Percentiles rank a stretch among this genome's conserved stretches.
These are phyloP conservation scores for Fusarium verrucosum DNA, from an alignment of 2,329 filamentous ascomycete genomes.

Conservation along the genomic window DNA sequence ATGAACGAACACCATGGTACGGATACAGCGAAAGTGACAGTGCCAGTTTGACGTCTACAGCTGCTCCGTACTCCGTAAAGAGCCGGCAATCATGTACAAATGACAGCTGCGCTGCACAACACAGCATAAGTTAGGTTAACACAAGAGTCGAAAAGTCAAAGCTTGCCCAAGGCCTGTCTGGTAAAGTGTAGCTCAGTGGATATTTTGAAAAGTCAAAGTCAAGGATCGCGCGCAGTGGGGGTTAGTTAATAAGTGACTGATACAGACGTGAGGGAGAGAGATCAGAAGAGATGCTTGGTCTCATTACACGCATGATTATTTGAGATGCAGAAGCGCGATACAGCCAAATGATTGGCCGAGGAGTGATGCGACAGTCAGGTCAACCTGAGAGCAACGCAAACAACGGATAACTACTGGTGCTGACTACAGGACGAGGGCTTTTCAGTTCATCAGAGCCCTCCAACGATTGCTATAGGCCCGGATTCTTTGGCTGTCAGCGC, in stretches of 20 bases:
- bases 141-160: conserved; percentile 1
- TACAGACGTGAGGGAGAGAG: conserved; percentile 13
- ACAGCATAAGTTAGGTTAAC: conserved; percentile 7
- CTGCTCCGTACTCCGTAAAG: no score
- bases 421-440: conserved; percentile 8
- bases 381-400: conserved; percentile 19
- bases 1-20: conserved; percentile 24
- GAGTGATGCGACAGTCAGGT: conserved; percentile 25
- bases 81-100: conserved; percentile 31
- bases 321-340: conserved; percentile 29
- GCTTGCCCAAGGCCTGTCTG: conserved; percentile 27
- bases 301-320: conserved; percentile 45
- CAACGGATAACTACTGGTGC: conserved; percentile 18
- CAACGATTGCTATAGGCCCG: conserved; percentile 18
- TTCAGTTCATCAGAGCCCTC: conserved; percentile 15
- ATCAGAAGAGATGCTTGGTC: conserved; percentile 10
- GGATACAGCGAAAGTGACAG: background rate
- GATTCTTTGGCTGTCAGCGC: conserved; percentile 12
- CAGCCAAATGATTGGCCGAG: conserved; percentile 31
- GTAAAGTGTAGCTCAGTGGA: conserved; percentile 20
- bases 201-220: conserved; percentile 15
- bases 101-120: conserved; percentile 25
- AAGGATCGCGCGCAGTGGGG: conserved; percentile 15
- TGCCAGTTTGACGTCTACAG: conserved; percentile 26
- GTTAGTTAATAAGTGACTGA: conserved; percentile 3